A percentile compares a stretch with the other conserved stretches of the same genome.
Evolutionary conservation across 2,329 filamentous ascomycete species (phyloP).

Genomic region (Neopestalotiopsis rosae): DNA sequence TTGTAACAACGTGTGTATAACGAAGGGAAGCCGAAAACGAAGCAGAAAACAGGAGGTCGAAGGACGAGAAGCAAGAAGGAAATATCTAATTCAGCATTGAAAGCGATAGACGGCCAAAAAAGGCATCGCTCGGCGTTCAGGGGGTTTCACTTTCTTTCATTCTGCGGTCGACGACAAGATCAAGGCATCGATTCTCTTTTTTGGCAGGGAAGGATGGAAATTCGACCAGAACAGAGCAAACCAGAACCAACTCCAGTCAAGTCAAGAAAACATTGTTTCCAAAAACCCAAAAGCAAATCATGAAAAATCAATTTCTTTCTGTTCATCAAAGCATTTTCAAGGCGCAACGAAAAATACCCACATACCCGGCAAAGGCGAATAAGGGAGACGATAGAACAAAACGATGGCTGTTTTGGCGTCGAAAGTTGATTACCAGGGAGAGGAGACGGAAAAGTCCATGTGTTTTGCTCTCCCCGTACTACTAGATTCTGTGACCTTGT

Average conservation of each 20-base stretch:
- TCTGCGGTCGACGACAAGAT: constrained; percentile 1
- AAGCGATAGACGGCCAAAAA: constrained; percentile 10
- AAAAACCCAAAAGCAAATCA: background rate
- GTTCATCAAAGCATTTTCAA: background rate
- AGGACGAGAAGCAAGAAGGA: background rate
- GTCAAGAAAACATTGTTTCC: background rate
- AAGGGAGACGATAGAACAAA: background rate
- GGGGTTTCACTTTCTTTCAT: background rate
- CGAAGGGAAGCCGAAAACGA: background rate
- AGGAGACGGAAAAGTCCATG: no score
- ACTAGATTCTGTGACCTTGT: no score
- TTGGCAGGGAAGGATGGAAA: constrained; percentile 1
- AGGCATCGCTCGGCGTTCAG: constrained; percentile 13
- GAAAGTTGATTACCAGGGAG: no score
- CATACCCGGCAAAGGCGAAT: background rate
- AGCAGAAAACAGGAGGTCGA: background rate
- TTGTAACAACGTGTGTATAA: constrained; percentile 1
- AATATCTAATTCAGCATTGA: background rate
- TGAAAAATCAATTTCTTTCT: background rate
- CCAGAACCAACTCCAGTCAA: background rate
- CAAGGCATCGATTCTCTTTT: background rate
- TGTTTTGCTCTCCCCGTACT: no score
- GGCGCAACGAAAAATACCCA: background rate
- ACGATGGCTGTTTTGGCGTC: no score
- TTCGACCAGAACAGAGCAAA: background rate